phyloP scores from a whole-genome alignment of 495 filamentous ascomycete species.

The Aspergillus asperescens region DNA sequence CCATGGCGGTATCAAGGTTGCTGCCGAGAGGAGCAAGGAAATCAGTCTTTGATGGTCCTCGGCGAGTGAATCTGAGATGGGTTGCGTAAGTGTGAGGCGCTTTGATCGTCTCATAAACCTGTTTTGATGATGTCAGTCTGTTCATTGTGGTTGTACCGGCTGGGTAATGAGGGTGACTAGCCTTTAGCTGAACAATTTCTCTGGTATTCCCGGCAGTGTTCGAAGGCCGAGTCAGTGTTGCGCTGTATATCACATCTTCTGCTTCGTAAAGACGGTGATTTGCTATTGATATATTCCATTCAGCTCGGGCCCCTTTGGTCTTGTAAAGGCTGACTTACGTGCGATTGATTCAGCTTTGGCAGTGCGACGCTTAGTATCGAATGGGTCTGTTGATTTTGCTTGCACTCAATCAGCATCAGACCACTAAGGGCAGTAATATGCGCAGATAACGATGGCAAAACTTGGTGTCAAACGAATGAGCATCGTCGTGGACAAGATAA shows the following conservation, averaged over 20 bases:
- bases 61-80: slow-evolving; percentile 31
- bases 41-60: slow-evolving; percentile 21
- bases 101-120: slow-evolving; percentile 51
- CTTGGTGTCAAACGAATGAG: too few relatives aligned
- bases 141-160: too few relatives aligned
- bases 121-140: not conserved
- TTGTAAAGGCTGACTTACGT: not conserved
- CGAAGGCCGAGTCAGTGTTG: slow-evolving; percentile 19
- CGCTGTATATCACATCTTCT: slow-evolving; percentile 14
- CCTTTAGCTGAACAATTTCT: slow-evolving; percentile 29
- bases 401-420: slow-evolving; percentile 1
- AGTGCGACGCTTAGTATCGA: not conserved
- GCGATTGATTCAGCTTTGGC: slow-evolving; percentile 4
- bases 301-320: not conserved
- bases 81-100: slow-evolving; percentile 43
- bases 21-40: slow-evolving; percentile 31
- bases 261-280: slow-evolving; percentile 23
- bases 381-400: slow-evolving; percentile 7
- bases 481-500: not conserved
- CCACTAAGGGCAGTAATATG: not conserved
- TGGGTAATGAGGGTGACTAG: slow-evolving; percentile 18
- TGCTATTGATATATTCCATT: slow-evolving; percentile 4
- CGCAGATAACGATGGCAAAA: not conserved
- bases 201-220: slow-evolving; percentile 5
- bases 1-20: slow-evolving; percentile 32